These are phyloP conservation scores for Teunomyces kruisii DNA, from an alignment of 805 yeast species.

Conservation along the genomic window DNA sequence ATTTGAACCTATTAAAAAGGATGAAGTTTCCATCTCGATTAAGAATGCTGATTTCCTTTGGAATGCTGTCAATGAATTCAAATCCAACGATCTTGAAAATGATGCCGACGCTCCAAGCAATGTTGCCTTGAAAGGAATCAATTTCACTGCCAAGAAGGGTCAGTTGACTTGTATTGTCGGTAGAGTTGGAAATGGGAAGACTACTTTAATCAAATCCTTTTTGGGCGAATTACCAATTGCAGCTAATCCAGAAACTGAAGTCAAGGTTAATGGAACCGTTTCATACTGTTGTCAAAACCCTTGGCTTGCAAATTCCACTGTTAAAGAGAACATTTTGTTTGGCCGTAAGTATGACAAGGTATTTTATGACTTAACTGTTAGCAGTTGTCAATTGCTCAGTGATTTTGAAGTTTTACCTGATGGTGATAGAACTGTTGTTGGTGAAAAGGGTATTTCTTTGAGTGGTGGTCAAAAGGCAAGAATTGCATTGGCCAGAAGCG, in stretches of 20 bases:
- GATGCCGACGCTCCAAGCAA: conserved; percentile 10
- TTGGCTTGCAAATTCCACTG: conserved; percentile 52
- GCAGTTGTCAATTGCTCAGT: conserved; percentile 49
- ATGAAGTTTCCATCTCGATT: conserved; percentile 41
- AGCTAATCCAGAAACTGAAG: conserved; percentile 13
- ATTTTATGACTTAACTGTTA: conserved; percentile 42
- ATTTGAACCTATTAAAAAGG: conserved; percentile 13
- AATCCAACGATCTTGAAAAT: conserved; percentile 11
- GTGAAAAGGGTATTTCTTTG: conserved; percentile 61
- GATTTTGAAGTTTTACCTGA: conserved; percentile 51
- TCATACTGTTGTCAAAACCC: conserved; percentile 65
- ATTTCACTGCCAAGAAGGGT: conserved; percentile 53
- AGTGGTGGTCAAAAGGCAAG: conserved; percentile 68
- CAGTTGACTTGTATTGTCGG: conserved; percentile 62
- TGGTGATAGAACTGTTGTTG: conserved; percentile 55
- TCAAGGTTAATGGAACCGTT: conserved; percentile 38
- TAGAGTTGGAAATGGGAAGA: conserved; percentile 67
- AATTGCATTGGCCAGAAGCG: conserved; percentile 66
- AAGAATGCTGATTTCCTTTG: conserved; percentile 56
- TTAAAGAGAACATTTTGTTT: conserved; percentile 52
- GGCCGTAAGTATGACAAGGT: conserved; percentile 45
- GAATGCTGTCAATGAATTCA: conserved; percentile 20
- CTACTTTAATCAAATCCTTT: conserved; percentile 54
- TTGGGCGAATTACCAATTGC: conserved; percentile 52
- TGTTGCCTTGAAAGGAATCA: conserved; percentile 44